Conservation (phyloP, 1,139 yeast species). For the Debaryomyces udenii region DNA sequence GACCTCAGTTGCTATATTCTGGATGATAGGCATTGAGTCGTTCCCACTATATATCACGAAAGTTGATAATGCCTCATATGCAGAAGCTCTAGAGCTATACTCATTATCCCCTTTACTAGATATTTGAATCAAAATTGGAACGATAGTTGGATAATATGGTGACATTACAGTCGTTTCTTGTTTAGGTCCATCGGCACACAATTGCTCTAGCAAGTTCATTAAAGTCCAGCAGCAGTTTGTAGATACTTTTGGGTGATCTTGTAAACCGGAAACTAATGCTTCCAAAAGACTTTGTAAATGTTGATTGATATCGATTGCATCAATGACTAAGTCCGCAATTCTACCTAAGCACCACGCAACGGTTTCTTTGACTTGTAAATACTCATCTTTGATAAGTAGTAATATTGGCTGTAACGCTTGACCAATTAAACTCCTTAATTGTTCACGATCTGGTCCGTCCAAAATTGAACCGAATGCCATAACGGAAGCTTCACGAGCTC, state of each 20-base stretch:
- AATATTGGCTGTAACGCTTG: constrained; percentile 85
- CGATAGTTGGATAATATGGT: constrained; percentile 65
- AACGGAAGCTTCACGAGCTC: constrained; percentile 93
- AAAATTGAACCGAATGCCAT: constrained; percentile 98
- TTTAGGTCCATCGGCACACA: constrained; percentile 60
- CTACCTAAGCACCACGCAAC: constrained; percentile 99
- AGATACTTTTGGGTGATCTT: constrained; percentile 88
- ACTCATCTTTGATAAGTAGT: constrained; percentile 68
- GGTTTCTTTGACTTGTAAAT: constrained; percentile 89
- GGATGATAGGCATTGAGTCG: constrained; percentile 70
- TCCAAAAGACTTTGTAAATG: constrained; percentile 71
- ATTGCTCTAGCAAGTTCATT: constrained; percentile 86
- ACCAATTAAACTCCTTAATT: constrained; percentile 65
- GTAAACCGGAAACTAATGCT: constrained; percentile 76
- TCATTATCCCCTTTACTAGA: constrained; percentile 80
- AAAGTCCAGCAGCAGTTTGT: constrained; percentile 98
- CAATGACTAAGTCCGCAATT: constrained; percentile 85
- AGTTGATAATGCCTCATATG: constrained; percentile 89
- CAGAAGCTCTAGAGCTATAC: constrained; percentile 87
- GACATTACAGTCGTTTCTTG: constrained; percentile 68
- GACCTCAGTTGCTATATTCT: constrained; percentile 73
- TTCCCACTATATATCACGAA: constrained; percentile 75
- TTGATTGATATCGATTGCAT: constrained; percentile 66
- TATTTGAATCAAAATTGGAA: constrained; percentile 71
- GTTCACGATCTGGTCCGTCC: constrained; percentile 88